phyloP scores from a whole-genome alignment of 495 filamentous ascomycete genomes.

The Pseudoneurospora amorphoporcata region DNA sequence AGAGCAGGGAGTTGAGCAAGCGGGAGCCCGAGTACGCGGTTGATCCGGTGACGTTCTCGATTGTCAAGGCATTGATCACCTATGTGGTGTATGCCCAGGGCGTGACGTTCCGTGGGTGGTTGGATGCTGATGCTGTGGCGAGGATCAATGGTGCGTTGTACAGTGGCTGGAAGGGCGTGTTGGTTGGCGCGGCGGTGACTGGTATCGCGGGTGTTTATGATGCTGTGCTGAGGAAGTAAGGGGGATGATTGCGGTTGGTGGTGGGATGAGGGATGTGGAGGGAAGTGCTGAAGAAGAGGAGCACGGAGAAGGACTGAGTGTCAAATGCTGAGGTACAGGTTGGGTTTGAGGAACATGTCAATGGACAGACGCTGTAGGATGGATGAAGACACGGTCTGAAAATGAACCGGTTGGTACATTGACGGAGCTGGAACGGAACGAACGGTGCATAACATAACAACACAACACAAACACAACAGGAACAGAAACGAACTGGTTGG shows the following conservation, averaged over 20 bases:
- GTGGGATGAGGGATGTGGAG: neutral
- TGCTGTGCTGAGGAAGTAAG: conserved; percentile 65
- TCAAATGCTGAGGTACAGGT: neutral
- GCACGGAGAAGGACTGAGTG: neutral
- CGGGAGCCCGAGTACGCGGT: conserved; percentile 41
- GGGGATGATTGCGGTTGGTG: neutral
- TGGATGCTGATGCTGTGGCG: conserved; percentile 45
- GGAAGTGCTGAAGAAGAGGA: neutral
- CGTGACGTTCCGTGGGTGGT: conserved; percentile 54
- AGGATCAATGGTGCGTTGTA: conserved; percentile 57
- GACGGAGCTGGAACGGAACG: neutral
- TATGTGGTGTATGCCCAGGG: conserved; percentile 67
- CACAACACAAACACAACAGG: neutral
- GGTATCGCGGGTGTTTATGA: conserved; percentile 68
- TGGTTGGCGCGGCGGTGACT: conserved; percentile 63
- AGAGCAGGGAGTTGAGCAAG: neutral
- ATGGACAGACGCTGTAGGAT: neutral
- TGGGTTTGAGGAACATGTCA: neutral
- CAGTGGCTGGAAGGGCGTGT: conserved; percentile 57
- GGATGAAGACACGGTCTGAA: neutral
- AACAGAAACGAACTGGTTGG: neutral
- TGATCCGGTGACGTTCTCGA: conserved; percentile 82
- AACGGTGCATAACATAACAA: neutral
- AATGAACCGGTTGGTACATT: neutral
- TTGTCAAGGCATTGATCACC: conserved; percentile 69